Conservation (phyloP, 2,329 filamentous ascomycete species). For the Coniella lustricola region DNA sequence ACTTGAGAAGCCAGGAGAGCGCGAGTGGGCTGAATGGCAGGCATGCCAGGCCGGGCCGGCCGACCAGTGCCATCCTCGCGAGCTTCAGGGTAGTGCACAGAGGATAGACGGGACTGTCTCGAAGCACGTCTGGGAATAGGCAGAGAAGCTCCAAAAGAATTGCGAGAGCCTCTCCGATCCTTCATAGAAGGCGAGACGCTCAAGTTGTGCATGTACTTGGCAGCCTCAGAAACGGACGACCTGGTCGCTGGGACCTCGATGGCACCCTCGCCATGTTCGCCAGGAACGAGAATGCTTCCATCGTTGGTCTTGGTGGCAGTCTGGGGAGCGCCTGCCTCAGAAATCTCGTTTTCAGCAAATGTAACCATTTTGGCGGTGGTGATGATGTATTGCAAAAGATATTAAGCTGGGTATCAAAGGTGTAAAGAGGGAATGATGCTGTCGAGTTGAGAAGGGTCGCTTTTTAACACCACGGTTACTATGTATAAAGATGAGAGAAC, state of each 20-base stretch:
- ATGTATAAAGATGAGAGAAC: not conserved
- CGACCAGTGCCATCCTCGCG: constrained; percentile 36
- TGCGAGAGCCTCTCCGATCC: constrained; percentile 62
- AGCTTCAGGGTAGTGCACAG: constrained; percentile 37
- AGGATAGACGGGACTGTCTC: constrained; percentile 60
- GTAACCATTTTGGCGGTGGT: constrained; percentile 10
- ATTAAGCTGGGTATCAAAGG: constrained; percentile 3
- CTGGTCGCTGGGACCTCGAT: constrained; percentile 65
- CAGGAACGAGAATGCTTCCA: constrained; percentile 32
- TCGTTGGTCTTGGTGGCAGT: constrained; percentile 21
- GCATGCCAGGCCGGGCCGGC: constrained; percentile 48
- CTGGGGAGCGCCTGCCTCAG: not conserved
- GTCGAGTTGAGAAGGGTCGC: not conserved
- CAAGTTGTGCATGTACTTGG: constrained; percentile 66
- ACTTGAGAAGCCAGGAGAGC: constrained; percentile 65
- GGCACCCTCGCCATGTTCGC: constrained; percentile 39
- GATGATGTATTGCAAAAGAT: not conserved
- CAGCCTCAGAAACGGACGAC: constrained; percentile 60
- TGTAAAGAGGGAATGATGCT: not conserved
- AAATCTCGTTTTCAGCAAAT: constrained; percentile 1
- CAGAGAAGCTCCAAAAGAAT: constrained; percentile 67
- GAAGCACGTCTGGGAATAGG: constrained; percentile 63
- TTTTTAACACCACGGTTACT: constrained; percentile 1
- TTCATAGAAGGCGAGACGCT: constrained; percentile 60
- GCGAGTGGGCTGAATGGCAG: constrained; percentile 51